Base-by-base conservation (phyloP, 805 yeast genomes). In the Candida endomychidarum region DNA sequence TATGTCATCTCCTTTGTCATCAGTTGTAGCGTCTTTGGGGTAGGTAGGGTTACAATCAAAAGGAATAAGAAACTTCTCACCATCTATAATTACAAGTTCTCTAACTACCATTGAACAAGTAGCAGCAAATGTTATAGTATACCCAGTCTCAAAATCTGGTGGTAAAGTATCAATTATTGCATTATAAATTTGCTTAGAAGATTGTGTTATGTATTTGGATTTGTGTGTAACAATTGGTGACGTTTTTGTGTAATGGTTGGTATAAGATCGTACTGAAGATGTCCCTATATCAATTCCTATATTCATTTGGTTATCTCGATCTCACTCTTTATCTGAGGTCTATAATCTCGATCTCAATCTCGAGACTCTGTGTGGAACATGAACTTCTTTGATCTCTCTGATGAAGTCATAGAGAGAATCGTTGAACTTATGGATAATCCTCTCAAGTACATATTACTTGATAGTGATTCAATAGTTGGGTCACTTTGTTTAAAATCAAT, bases 81-180 rank as follows among this genome's bases (percentile, higher is more conserved):
- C 52, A 2, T 42, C 44, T 1, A 37, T 39, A 1, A 26, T 27
- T 2, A 48, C 41, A 21, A 51, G 52, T 40, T 51, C 48, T 50
- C 65, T 56, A 1, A 77, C 75, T 8, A 74, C 83, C 65, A 78
- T 59, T 0, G 83, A 78, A 44, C 85, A 79, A 1, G 85, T 79
- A 3, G 84, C 83, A 2, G 78, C 70, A 5, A 74, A 71, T 32
- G 27, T 58, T 38, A 9, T 38, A 16, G 47, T 38, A n/a, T 34
- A n/a, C 5, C 2, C 15, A n/a, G 10, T 8, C 8, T 16, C 24
- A 11, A 18, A 12, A 9, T 20, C 8, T 2, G 41, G 22, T 11
- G 41, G 38, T 4, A 65, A 35, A 24, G 67, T 57, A 4, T 36
- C 39, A 2, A 51, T n/a, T 11, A 71, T 54, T 1, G 63, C 60